Evolutionary conservation across 352 stramenopile genomes (phyloP).

Genomic region (Phytophthora pinifolia): DNA sequence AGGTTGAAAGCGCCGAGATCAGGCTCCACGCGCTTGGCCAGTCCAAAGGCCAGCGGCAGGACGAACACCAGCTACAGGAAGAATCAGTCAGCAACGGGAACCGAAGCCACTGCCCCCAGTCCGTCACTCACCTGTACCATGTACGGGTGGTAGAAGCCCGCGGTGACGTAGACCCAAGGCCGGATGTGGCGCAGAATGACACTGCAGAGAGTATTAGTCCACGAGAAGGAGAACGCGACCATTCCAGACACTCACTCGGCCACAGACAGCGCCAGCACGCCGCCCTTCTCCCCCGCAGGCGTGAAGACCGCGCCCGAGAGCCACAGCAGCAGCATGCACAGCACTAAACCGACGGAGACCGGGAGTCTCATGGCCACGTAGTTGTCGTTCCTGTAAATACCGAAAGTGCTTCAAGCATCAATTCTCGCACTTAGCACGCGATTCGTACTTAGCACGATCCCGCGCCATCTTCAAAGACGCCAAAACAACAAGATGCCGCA

Average conservation of each 20-base stretch:
- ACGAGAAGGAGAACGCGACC: background rate
- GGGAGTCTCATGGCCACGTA: slow-evolving; percentile 38
- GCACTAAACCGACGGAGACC: slow-evolving; percentile 62
- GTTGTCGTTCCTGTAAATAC: background rate
- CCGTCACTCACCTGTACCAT: slow-evolving; percentile 51
- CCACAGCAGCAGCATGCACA: slow-evolving; percentile 70
- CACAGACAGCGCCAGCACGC: slow-evolving; percentile 78
- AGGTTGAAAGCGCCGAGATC: slow-evolving; percentile 65
- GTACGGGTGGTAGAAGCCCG: slow-evolving; percentile 85
- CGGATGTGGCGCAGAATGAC: slow-evolving; percentile 85
- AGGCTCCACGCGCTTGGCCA: slow-evolving; percentile 80
- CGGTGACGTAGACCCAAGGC: slow-evolving; percentile 84
- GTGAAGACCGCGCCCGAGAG: slow-evolving; percentile 74
- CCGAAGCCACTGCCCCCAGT: background rate
- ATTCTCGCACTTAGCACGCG: slow-evolving; percentile 19
- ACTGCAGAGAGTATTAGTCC: slow-evolving; percentile 28
- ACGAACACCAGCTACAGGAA: slow-evolving; percentile 59
- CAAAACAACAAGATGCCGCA: slow-evolving; percentile 25
- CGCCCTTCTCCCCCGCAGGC: slow-evolving; percentile 57
- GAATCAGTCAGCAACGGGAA: slow-evolving; percentile 1
- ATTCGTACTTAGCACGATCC: slow-evolving; percentile 4
- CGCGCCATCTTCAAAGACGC: slow-evolving; percentile 13
- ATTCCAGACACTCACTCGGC: slow-evolving; percentile 51
- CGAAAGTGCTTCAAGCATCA: slow-evolving; percentile 1
- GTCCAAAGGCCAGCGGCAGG: slow-evolving; percentile 59